phyloP scores from a whole-genome alignment of 345 rosid species.

The Hibiscus syriacus region DNA sequence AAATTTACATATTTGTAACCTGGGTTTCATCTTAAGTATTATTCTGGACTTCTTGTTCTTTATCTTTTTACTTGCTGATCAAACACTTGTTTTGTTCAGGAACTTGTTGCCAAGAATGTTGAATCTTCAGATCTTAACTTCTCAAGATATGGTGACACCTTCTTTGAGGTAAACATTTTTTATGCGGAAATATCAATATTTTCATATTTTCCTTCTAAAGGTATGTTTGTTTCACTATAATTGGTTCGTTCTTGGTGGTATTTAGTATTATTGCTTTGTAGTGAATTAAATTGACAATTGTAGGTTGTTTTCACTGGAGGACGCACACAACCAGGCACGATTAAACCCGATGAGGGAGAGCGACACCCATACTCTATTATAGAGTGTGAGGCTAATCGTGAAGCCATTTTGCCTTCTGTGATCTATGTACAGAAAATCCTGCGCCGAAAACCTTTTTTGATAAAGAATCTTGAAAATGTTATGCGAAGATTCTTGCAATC shows the following conservation, averaged over 20 bases:
- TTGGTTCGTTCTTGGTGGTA: background rate
- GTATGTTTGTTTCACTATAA: background rate
- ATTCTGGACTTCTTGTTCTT: background rate
- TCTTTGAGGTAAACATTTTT: constrained; percentile 52
- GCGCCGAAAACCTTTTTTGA: constrained; percentile 87
- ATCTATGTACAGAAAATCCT: constrained; percentile 80
- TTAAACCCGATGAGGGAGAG: constrained; percentile 97
- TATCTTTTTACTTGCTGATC: background rate
- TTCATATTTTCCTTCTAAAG: background rate
- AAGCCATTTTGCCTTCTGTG: constrained; percentile 75
- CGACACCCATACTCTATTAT: constrained; percentile 85
- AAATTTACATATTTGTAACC: background rate
- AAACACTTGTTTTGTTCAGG: constrained; percentile 35
- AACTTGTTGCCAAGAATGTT: constrained; percentile 78
- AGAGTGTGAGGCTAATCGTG: constrained; percentile 81
- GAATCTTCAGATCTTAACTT: constrained; percentile 88
- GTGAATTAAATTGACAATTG: background rate
- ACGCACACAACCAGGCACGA: constrained; percentile 94
- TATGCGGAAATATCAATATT: background rate
- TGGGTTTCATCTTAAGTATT: background rate
- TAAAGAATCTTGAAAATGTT: constrained; percentile 95
- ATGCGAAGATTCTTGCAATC: constrained; percentile 86
- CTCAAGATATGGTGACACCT: constrained; percentile 89
- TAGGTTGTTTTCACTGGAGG: constrained; percentile 95
- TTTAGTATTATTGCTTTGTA: background rate